Base-by-base conservation (phyloP, 177 flowering plant genomes). In the Vitis hybrid region DNA sequence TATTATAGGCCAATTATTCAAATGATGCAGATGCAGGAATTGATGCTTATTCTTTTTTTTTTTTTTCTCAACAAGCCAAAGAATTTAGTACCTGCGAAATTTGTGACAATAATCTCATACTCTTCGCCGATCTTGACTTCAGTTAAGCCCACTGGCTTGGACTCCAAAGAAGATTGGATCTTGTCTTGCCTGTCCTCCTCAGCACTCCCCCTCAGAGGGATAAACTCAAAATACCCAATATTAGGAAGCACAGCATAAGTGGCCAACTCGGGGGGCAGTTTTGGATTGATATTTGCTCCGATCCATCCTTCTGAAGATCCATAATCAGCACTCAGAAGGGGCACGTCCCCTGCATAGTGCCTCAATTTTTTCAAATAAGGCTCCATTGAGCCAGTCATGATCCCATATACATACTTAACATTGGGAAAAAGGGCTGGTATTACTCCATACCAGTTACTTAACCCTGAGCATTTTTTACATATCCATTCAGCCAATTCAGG, bases 321-420 rank as follows among this genome's bases (percentile, higher is more conserved):
- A 78, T 93, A 96, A 76, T 96, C 98, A 6, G 91, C 90, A 82
- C 91, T 81, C 49, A 90, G 1, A 14, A 96, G 71, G 3, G 97
- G 96, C 60, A 96, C 30, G 9, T 69, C 81, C 18, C 92, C 98
- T 2, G 97, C 97, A 79, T 91, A 96, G 72, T 90, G 97, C 83
- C 98, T 94, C 84, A 96, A 51, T 27, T 96, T 94, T 57, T 86
- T 84, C 80, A 90, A 59, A 69, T 94, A 94, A 19, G 89, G 94
- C 82, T 86, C 90, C 99, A 96, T 96, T 13, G 99, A 87, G 32
- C 99, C 99, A 1, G 99, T 96, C 98, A 96, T 88, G 77, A 96
- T 96, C 68, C 97, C 98, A 65, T 84, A 86, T 1, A 96, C 69
- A 67, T 93, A 96, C 85, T 88, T 93, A 2, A 80, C 89, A 79